Conservation (phyloP, 805 yeast genomes). For the Pichia paraexigua region DNA sequence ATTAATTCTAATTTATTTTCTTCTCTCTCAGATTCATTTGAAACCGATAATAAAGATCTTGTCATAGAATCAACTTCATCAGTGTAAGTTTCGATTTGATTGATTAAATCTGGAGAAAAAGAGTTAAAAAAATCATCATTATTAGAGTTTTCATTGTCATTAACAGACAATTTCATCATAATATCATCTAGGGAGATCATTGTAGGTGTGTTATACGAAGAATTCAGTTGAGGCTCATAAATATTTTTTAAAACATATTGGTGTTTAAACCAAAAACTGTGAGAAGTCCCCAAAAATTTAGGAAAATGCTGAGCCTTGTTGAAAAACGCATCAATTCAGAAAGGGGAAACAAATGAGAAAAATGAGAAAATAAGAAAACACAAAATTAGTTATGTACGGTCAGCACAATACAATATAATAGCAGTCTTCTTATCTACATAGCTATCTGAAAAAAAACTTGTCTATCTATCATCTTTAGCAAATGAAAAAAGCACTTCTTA, state of each 20-base stretch:
- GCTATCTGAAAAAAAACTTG: no score
- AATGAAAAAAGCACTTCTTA: conserved; percentile 43
- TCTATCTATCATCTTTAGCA: no score
- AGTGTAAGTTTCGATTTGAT: not conserved
- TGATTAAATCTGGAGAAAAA: not conserved
- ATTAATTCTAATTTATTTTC: conserved; percentile 21
- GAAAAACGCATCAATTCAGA: not conserved
- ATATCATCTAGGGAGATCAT: not conserved
- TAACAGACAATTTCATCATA: not conserved
- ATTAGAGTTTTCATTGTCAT: not conserved
- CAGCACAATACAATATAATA: no score
- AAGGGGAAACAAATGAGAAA: not conserved
- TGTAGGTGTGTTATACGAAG: not conserved
- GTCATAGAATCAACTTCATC: not conserved
- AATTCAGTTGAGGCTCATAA: not conserved
- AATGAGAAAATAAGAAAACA: not conserved
- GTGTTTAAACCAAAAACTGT: not conserved
- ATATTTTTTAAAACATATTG: not conserved
- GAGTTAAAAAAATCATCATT: no score
- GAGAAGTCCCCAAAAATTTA: not conserved
- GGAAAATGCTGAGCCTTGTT: not conserved
- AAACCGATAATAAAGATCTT: not conserved
- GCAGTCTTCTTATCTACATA: no score
- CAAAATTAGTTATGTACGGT: no score
- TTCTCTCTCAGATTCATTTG: conserved; percentile 1